Conservation (phyloP, 345 rosid genomes). For the Brassica incana region DNA sequence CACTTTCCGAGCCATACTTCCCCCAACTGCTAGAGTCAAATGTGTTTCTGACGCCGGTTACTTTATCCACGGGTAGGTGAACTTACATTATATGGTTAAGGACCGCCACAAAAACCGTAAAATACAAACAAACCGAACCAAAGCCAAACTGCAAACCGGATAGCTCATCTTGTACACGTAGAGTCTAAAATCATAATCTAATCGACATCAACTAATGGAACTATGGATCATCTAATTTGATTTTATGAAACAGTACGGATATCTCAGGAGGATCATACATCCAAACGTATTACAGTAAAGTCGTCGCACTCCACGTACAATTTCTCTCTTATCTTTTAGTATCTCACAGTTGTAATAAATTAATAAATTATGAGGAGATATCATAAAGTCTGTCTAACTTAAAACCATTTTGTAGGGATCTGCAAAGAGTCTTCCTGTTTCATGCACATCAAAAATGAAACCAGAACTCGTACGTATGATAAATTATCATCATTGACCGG, state of each 20-base stretch:
- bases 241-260: constrained; percentile 56
- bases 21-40: constrained; percentile 67
- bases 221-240: neutral
- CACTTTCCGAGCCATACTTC: constrained; percentile 65
- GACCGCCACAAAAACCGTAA: neutral
- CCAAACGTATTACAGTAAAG: constrained; percentile 59
- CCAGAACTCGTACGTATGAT: constrained; percentile 60
- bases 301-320: constrained; percentile 73
- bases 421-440: constrained; percentile 66
- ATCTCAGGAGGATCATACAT: constrained; percentile 66
- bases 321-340: neutral
- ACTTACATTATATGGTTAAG: neutral
- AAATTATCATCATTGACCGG: neutral
- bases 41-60: constrained; percentile 95
- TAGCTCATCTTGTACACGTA: neutral
- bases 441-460: constrained; percentile 69
- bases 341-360: neutral
- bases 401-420: constrained; percentile 56
- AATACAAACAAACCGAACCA: neutral
- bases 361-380: neutral
- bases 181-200: neutral
- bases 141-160: neutral
- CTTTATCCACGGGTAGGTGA: constrained; percentile 71
- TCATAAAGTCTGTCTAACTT: neutral
- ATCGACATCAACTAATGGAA: neutral